Base-by-base conservation (phyloP, 2,329 filamentous ascomycete species). In the Xylariaceae sp. region DNA sequence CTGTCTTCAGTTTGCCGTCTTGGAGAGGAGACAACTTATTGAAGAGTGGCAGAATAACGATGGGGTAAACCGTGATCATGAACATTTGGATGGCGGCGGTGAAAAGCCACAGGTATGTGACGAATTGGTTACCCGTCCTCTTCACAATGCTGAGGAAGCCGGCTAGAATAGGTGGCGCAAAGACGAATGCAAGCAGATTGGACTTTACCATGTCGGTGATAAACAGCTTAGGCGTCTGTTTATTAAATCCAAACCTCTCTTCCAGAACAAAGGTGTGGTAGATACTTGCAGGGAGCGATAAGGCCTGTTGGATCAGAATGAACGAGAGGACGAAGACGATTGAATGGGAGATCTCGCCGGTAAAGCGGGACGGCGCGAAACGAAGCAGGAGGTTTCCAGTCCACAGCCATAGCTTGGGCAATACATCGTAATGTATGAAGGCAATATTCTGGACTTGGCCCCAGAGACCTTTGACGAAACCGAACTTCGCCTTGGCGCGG, bases 171-270 rank as follows among this genome's bases (percentile, higher is more conserved):
- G 95, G 94, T 50, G 90, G 85, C 57, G 89, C 87, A 56, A 99
- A 80, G 47, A 83, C 84, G 62, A 95, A 79, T 50, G 86, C 84
- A 56, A 99, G 81, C 64, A 89, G 79, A 71, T 96, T 91, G 34
- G 87, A 85, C 80, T 99, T 99, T 75, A 97, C 72, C 76, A 96
- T 85, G 71, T 99, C 94, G 65, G 83, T 88, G 51, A 96, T 70
- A 79, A 92, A 99, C 32, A 97, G 79, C 71, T 85, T 85, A 53
- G 90, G 76, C 0, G 94, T 97, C 79, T 96, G 91, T 77, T 99
- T 99, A 75, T 99, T 99, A 83, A 99, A 99, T 48, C 94, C 94
- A 66, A 95, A 99, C 70, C 90, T 88, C 74, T 96, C 91, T 73
- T 99, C 94, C 53, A 99, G 79, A 47, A 97, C 89, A 68, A 99